phyloP scores from a whole-genome alignment of 2,329 filamentous ascomycete species.

The Aureobasidium melanogenum region DNA sequence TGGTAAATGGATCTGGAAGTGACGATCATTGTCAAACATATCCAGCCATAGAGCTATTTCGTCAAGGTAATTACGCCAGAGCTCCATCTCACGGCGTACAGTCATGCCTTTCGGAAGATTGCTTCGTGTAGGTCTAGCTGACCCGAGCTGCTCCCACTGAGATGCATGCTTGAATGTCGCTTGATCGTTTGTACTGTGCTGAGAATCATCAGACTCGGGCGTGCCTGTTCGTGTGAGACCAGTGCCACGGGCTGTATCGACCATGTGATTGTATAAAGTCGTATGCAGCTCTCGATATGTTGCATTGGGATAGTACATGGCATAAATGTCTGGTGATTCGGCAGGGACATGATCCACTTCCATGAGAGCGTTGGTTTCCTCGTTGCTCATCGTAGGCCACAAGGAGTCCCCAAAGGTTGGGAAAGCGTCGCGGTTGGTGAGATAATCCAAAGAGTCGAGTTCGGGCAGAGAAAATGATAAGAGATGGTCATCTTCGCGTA shows the following conservation, averaged over 20 bases:
- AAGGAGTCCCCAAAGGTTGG: slow-evolving; percentile 7
- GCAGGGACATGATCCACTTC: slow-evolving; percentile 11
- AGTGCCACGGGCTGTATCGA: slow-evolving; percentile 25
- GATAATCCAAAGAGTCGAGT: background rate
- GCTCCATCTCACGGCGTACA: slow-evolving; percentile 21
- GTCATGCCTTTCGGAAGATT: slow-evolving; percentile 21
- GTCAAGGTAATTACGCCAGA: slow-evolving; percentile 39
- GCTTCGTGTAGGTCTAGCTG: slow-evolving; percentile 16
- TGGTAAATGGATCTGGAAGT: slow-evolving; percentile 45
- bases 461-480: background rate
- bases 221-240: slow-evolving; percentile 20
- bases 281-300: slow-evolving; percentile 25
- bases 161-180: background rate
- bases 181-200: background rate
- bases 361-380: background rate
- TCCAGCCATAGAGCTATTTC: slow-evolving; percentile 50
- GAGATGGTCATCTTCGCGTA: background rate
- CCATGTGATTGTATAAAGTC: slow-evolving; percentile 22
- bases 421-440: background rate
- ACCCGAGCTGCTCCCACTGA: background rate
- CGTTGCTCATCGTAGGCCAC: background rate
- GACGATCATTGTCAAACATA: slow-evolving; percentile 46
- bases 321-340: slow-evolving; percentile 20
- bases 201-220: slow-evolving; percentile 16
- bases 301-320: slow-evolving; percentile 25